Evolutionary conservation across 192 early-diverging fungal species (phyloP).

Genomic region (Linnemannia elongata): DNA sequence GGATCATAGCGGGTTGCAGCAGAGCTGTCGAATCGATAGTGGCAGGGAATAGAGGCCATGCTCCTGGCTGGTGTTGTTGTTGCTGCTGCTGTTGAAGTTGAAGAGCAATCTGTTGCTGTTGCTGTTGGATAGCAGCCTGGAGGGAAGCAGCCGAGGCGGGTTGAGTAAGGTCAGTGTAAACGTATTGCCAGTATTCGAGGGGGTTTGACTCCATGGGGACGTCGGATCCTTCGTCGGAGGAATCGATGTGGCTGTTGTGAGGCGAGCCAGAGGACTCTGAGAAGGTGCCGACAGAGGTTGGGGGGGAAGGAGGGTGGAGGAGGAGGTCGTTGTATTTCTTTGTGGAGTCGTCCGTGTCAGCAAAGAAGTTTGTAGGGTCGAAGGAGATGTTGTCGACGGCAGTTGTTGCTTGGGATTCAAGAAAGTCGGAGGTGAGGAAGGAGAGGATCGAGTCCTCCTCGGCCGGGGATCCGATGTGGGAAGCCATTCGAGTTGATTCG

Average conservation of each 20-base stretch:
- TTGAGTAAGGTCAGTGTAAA: slow-evolving; percentile 40
- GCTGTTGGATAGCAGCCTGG: neutral
- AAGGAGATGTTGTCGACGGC: slow-evolving; percentile 13
- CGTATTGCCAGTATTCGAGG: slow-evolving; percentile 55
- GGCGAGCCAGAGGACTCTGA: slow-evolving; percentile 54
- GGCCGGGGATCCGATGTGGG: slow-evolving; percentile 9
- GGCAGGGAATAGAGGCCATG: slow-evolving; percentile 37
- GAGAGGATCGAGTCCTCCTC: slow-evolving; percentile 57
- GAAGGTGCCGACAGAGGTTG: slow-evolving; percentile 49
- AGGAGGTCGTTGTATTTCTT: slow-evolving; percentile 36
- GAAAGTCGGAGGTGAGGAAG: slow-evolving; percentile 53
- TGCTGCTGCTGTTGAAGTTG: slow-evolving; percentile 25
- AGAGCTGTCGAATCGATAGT: slow-evolving; percentile 21
- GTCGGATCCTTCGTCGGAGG: slow-evolving; percentile 50
- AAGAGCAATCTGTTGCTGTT: slow-evolving; percentile 8
- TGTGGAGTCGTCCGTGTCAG: slow-evolving; percentile 11
- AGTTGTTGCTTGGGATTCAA: slow-evolving; percentile 46
- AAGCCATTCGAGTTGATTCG: neutral
- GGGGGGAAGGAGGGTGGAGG: slow-evolving; percentile 50
- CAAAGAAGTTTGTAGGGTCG: slow-evolving; percentile 37
- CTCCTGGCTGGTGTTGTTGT: slow-evolving; percentile 36
- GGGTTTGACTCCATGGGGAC: slow-evolving; percentile 41
- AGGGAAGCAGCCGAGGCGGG: slow-evolving; percentile 10
- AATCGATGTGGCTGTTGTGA: slow-evolving; percentile 42
- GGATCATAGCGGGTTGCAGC: slow-evolving; percentile 8